phyloP scores from a whole-genome alignment of 306 rosid species.

The Quercus wislizeni region DNA sequence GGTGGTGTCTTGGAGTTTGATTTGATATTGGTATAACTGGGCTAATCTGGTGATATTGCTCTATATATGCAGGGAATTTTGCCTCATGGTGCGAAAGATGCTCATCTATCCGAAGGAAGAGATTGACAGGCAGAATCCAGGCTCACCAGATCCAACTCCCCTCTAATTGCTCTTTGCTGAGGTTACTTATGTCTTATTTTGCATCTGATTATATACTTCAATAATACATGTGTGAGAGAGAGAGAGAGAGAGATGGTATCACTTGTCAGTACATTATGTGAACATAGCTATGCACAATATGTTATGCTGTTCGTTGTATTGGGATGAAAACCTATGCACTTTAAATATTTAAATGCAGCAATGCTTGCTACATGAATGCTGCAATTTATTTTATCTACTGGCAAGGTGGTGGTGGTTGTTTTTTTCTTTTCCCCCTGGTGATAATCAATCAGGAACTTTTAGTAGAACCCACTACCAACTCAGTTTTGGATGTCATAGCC shows the following conservation, averaged over 20 bases:
- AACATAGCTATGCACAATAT: not conserved
- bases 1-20: not conserved
- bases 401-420: not conserved
- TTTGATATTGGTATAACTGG: not conserved
- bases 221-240: not conserved
- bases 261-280: not conserved
- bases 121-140: conserved; percentile 29
- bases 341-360: not conserved
- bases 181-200: not conserved
- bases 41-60: not conserved
- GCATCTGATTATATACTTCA: not conserved
- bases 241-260: not conserved
- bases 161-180: not conserved
- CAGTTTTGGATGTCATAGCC: too few relatives aligned
- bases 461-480: too few relatives aligned
- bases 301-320: not conserved
- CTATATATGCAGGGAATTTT: conserved; percentile 51
- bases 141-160: conserved; percentile 29
- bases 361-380: not conserved
- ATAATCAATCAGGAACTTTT: too few relatives aligned
- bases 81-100: conserved; percentile 42
- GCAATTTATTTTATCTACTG: not conserved
- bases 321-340: not conserved
- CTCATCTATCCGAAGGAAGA: conserved; percentile 52
- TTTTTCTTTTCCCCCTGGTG: too few relatives aligned